A percentile compares a stretch with the other conserved stretches of the same genome.
These are phyloP conservation scores for Aspergillus pseudoterreus DNA, from an alignment of 2,329 filamentous ascomycete species.

Conservation along the genomic window DNA sequence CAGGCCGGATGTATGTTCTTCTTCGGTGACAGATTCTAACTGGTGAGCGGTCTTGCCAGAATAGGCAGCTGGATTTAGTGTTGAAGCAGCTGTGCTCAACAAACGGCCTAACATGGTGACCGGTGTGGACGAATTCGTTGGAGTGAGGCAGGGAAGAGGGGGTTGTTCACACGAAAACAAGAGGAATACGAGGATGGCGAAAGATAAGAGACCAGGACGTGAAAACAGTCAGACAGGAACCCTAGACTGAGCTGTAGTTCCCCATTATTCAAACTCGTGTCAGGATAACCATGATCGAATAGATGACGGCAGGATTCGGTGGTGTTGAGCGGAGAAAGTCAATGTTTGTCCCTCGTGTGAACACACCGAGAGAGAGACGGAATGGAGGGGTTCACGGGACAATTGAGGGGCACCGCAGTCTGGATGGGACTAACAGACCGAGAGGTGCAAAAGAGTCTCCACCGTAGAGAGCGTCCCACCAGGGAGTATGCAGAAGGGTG, in stretches of 20 bases:
- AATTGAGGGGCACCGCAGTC: slow-evolving; percentile 14
- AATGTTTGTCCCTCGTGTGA: too few species aligned
- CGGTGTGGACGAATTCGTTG: slow-evolving; percentile 7
- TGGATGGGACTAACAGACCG: slow-evolving; percentile 15
- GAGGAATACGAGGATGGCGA: slow-evolving; percentile 3
- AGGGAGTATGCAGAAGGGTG: not conserved
- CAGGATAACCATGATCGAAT: slow-evolving; percentile 25
- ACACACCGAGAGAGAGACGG: not conserved
- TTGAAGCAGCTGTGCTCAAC: slow-evolving; percentile 42
- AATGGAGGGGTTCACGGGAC: not conserved
- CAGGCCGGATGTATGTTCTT: slow-evolving; percentile 47
- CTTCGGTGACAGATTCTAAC: slow-evolving; percentile 47
- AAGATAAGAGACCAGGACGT: not conserved
- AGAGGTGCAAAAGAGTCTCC: not conserved
- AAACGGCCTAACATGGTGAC: slow-evolving; percentile 42
- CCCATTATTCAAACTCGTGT: slow-evolving; percentile 30
- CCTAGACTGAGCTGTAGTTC: slow-evolving; percentile 28
- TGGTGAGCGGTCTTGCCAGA: slow-evolving; percentile 34
- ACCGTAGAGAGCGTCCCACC: slow-evolving; percentile 2
- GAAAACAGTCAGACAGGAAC: slow-evolving; percentile 26
- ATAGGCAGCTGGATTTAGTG: slow-evolving; percentile 40
- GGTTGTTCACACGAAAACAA: slow-evolving; percentile 2
- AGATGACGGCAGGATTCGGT: slow-evolving; percentile 2
- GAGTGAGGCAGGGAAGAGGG: slow-evolving; percentile 1
- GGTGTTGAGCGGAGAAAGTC: too few species aligned